phyloP scores from a whole-genome alignment of 2,329 filamentous ascomycete species.

The Beauveria sp. region DNA sequence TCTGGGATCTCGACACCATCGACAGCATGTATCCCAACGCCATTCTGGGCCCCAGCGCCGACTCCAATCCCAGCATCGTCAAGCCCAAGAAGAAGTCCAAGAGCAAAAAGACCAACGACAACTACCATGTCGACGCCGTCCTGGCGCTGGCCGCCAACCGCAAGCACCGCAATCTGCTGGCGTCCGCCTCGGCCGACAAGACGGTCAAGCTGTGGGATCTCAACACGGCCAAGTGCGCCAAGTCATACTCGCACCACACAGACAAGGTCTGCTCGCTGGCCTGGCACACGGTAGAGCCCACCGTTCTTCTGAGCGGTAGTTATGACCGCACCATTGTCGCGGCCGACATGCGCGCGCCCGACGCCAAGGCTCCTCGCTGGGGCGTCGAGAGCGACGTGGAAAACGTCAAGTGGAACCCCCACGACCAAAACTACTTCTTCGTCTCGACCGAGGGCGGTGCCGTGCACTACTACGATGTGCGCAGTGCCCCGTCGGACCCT shows the following conservation, averaged over 20 bases:
- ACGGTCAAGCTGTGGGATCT: slow-evolving; percentile 98
- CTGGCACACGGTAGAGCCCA: slow-evolving; percentile 85
- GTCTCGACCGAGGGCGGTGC: slow-evolving; percentile 88
- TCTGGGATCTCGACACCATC: slow-evolving; percentile 94
- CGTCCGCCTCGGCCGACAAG: slow-evolving; percentile 91
- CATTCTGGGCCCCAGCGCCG: slow-evolving; percentile 72
- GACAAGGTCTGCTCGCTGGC: slow-evolving; percentile 96
- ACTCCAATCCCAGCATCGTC: slow-evolving; percentile 46
- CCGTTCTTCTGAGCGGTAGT: slow-evolving; percentile 82
- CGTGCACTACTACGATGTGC: slow-evolving; percentile 85
- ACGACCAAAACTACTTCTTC: slow-evolving; percentile 89
- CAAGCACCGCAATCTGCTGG: slow-evolving; percentile 87
- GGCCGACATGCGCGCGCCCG: slow-evolving; percentile 92
- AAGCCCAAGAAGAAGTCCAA: slow-evolving; percentile 91
- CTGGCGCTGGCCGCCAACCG: slow-evolving; percentile 87
- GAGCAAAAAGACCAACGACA: slow-evolving; percentile 77
- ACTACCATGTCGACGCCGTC: slow-evolving; percentile 90
- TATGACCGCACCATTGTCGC: slow-evolving; percentile 92
- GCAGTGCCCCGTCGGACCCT: slow-evolving; percentile 66
- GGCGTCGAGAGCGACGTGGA: slow-evolving; percentile 95
- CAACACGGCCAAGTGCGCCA: slow-evolving; percentile 83
- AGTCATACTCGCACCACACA: slow-evolving; percentile 91
- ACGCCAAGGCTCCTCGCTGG: slow-evolving; percentile 75
- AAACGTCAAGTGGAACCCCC: slow-evolving; percentile 84
- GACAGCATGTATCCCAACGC: slow-evolving; percentile 98